Conservation (phyloP, 1,139 yeast genomes). For the Hansenula anomala region DNA sequence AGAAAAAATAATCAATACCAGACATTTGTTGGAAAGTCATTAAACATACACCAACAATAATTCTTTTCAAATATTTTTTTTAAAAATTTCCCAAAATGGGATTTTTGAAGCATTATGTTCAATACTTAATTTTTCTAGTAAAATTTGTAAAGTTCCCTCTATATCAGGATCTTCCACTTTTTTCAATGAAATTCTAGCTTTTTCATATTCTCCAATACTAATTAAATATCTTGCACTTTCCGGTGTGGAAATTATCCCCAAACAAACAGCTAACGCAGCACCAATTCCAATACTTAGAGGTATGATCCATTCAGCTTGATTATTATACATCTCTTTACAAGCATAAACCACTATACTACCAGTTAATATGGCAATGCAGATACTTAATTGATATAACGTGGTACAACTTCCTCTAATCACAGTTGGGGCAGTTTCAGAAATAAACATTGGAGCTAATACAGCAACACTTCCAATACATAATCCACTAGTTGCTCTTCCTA, state of each 20-base stretch:
- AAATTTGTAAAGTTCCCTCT: conserved; percentile 55
- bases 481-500: conserved; percentile 48
- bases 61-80: conserved; percentile 38
- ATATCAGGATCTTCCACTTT: conserved; percentile 43
- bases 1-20: conserved; percentile 54
- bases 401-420: conserved; percentile 61
- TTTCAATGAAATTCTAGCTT: conserved; percentile 41
- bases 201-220: conserved; percentile 47
- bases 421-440: conserved; percentile 65
- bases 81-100: conserved; percentile 32
- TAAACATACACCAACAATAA: conserved; percentile 38
- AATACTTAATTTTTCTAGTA: conserved; percentile 57
- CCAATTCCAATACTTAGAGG: conserved; percentile 37
- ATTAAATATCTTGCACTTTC: conserved; percentile 42
- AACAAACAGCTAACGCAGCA: conserved; percentile 27
- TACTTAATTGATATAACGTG: conserved; percentile 56
- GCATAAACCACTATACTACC: conserved; percentile 63
- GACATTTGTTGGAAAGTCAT: conserved; percentile 49
- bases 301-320: conserved; percentile 52
- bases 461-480: conserved; percentile 62
- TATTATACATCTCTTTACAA: conserved; percentile 44
- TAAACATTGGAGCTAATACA: conserved; percentile 59
- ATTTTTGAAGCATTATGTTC: conserved; percentile 51
- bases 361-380: conserved; percentile 58
- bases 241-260: conserved; percentile 56